Evolutionary conservation across 257 asterid genomes (phyloP).

Genomic region (Petunia axillaris): DNA sequence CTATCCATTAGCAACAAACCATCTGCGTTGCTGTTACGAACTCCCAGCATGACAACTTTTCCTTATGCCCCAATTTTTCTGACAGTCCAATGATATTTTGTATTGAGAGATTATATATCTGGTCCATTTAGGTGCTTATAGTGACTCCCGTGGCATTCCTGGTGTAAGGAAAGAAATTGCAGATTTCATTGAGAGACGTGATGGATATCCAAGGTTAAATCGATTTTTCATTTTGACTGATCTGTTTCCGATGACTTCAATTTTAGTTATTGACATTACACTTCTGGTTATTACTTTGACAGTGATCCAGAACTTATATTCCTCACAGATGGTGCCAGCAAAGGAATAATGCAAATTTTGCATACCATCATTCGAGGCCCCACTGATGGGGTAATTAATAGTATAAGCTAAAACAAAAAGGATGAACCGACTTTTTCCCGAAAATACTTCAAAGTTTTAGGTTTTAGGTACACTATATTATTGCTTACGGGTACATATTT

Average conservation of each 20-base stretch:
- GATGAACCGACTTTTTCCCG: background rate
- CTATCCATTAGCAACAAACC: background rate
- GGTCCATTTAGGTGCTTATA: constrained; percentile 77
- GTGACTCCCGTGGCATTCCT: constrained; percentile 96
- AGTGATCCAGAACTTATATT: constrained; percentile 95
- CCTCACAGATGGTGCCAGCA: constrained; percentile 98
- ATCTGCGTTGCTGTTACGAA: background rate
- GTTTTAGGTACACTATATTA: background rate
- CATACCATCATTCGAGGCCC: constrained; percentile 64
- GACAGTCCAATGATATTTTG: background rate
- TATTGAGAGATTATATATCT: constrained; percentile 2
- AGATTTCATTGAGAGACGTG: constrained; percentile 92
- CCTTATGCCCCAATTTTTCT: background rate
- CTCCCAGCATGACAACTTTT: no score
- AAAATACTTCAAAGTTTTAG: background rate
- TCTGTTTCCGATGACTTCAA: background rate
- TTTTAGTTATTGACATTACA: background rate
- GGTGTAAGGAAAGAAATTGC: constrained; percentile 96
- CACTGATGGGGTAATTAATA: constrained; percentile 70
- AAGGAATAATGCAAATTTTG: constrained; percentile 92
- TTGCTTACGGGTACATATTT: background rate
- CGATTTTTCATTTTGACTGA: constrained; percentile 2
- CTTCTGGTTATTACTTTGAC: constrained; percentile 24
- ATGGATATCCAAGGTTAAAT: constrained; percentile 91
- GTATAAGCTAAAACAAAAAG: background rate